Conservation (phyloP, 768 basidiomycete species). For the Leccinum disarticulatum region DNA sequence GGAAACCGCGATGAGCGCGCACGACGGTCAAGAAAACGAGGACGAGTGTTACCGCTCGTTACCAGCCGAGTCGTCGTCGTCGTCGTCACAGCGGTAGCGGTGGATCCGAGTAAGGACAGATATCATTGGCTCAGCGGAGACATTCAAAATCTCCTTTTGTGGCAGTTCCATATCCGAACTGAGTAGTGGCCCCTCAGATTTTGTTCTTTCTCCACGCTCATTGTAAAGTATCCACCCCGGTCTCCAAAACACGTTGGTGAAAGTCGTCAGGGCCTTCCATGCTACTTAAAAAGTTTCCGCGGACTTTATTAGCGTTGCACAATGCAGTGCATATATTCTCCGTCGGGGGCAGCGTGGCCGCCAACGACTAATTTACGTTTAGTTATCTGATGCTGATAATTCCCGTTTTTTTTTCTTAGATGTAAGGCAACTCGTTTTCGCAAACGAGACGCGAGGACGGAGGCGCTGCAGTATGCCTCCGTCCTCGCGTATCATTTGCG, state of each 20-base stretch:
- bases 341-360: slow-evolving; percentile 11
- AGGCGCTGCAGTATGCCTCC: slow-evolving; percentile 5
- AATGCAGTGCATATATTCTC: not conserved
- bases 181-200: not conserved
- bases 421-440: slow-evolving; percentile 7
- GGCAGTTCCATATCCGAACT: not conserved
- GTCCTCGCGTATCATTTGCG: slow-evolving; percentile 14
- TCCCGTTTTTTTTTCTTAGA: slow-evolving; percentile 11
- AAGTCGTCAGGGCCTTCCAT: not conserved
- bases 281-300: not conserved
- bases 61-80: not conserved
- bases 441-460: slow-evolving; percentile 14
- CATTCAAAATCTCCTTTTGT: not conserved
- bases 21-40: not conserved
- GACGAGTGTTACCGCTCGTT: slow-evolving; percentile 6
- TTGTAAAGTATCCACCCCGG: slow-evolving; percentile 1
- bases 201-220: not conserved
- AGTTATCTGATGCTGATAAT: slow-evolving; percentile 12
- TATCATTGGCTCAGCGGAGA: slow-evolving; percentile 2
- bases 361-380: slow-evolving; percentile 30
- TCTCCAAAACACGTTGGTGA: slow-evolving; percentile 3
- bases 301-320: not conserved
- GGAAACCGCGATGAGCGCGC: not conserved
- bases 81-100: slow-evolving; percentile 8
- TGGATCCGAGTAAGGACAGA: slow-evolving; percentile 13